Evolutionary conservation across 192 early-diverging fungal species (phyloP), one percentile per base, ranked within the genome.

Genomic region (Funneliformis geosporum): DNA sequence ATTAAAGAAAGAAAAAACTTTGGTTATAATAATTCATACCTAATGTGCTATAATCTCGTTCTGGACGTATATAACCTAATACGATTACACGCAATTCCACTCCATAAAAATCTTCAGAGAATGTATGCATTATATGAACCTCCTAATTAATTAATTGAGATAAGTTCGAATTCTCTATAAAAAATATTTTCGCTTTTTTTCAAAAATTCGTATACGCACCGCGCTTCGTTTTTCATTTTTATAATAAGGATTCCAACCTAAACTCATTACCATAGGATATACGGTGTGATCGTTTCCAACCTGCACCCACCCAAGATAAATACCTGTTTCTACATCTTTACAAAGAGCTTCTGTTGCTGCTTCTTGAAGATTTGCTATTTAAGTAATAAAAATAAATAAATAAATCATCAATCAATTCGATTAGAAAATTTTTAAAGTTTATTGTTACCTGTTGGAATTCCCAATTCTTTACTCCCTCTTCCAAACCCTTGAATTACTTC

Each of bases 221-320:
- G 96, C 97, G 16, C 95, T 96, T 62, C 93, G 90, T 85, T 96
- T 95, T 83, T 98, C 94, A 84, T 99, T 99, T 79, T 99, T 95
- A 83, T 96, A 94, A 82, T 92, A 99, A 16, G 98, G 98, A 85
- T 99, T 99, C 98, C 98, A 99, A 21, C 98, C 98, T 61, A 96
- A 90, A 74, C 94, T 95, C 96, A 99, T 97, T 21, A 98, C 97
- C 97, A 99, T 99, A n/a, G 95, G 95, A 62, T 90, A 90, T 8
- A 99, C 92, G 11, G 80, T 71, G 23, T 8, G 25, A 60, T 82
- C 83, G 70, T 42, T 81, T 6, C 71, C 66, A 18, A 99, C 90
- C 39, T 89, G 86, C 25, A 95, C 96, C 95, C 96, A 99, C 7
- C 98, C 98, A 79, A 93, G 95, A 87, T 98, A 97, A 69, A 99